Evolutionary conservation across 495 filamentous ascomycete species (phyloP).

Genomic region (Penicillium simplicissimum): DNA sequence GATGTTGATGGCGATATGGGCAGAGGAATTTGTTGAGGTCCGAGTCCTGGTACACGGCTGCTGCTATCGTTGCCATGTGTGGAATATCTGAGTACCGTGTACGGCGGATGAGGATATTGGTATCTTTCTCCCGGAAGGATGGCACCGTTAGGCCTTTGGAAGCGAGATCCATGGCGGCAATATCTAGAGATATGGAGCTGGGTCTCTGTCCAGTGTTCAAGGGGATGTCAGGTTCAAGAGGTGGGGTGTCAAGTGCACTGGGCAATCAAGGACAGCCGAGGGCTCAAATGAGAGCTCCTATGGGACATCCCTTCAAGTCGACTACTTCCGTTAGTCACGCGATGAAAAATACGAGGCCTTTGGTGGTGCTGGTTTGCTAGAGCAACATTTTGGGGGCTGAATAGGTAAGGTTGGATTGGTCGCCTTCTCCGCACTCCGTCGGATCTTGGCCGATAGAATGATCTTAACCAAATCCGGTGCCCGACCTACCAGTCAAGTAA

Average conservation of each 20-base stretch:
- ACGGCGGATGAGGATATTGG: conserved; percentile 11
- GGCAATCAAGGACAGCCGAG: background rate
- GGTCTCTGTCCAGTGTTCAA: background rate
- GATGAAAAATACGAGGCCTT: background rate
- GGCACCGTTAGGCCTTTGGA: background rate
- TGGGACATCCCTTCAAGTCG: background rate
- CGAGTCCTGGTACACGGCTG: conserved; percentile 9
- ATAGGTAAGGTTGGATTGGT: no score
- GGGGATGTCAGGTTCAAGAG: background rate
- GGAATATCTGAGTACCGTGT: conserved; percentile 8
- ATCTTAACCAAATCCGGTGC: conserved; percentile 1
- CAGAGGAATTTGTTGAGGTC: conserved; percentile 11
- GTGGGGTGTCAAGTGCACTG: background rate
- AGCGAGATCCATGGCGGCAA: background rate
- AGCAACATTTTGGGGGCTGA: no score
- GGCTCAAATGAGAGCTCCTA: background rate
- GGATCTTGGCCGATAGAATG: background rate
- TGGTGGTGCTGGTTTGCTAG: no score
- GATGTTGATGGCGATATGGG: conserved; percentile 15
- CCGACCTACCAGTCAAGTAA: background rate
- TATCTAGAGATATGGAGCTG: background rate
- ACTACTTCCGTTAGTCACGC: background rate
- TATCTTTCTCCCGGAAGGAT: background rate
- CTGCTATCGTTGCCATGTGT: conserved; percentile 2
- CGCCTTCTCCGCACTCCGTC: no score